A percentile compares a stretch with the other conserved stretches of the same genome.
These are phyloP conservation scores for Durusdinium trenchii DNA, from an alignment of 73 alveolate species.

Conservation along the genomic window DNA sequence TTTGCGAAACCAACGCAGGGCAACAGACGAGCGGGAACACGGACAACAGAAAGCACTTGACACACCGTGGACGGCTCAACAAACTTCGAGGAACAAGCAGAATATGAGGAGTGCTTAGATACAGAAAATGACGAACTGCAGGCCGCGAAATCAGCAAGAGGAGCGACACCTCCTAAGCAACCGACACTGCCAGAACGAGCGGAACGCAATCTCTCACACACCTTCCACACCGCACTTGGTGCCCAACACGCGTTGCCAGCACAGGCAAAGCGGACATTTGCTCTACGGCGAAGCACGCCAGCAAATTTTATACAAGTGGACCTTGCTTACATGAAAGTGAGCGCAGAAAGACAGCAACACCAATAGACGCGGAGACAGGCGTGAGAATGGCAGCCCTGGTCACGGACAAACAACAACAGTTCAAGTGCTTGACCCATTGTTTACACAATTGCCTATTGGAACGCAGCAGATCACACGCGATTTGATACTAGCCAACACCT, in stretches of 20 bases:
- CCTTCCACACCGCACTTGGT: too few relatives aligned
- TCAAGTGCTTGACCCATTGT: not conserved
- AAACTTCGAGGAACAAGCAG: not conserved
- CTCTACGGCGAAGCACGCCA: not conserved
- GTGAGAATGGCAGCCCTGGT: not conserved
- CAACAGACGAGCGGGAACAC: not conserved
- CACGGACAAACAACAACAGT: not conserved
- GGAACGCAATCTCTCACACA: slow-evolving; percentile 16
- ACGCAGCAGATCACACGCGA: slow-evolving; percentile 28
- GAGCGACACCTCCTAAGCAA: not conserved
- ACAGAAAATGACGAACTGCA: not conserved
- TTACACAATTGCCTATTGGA: not conserved
- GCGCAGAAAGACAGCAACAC: not conserved
- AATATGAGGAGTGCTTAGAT: not conserved
- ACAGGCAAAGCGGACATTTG: not conserved
- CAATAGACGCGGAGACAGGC: slow-evolving; percentile 8
- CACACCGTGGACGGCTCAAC: slow-evolving; percentile 11
- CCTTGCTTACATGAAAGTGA: not conserved
- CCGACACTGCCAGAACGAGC: slow-evolving; percentile 22
- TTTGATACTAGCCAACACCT: not conserved
- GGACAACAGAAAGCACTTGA: not conserved
- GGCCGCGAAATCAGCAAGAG: not conserved
- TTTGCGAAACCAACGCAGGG: not conserved
- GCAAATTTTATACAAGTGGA: slow-evolving; percentile 1
- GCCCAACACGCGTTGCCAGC: not conserved